phyloP scores from a whole-genome alignment of 306 rosid species.

The Medicago arabica region DNA sequence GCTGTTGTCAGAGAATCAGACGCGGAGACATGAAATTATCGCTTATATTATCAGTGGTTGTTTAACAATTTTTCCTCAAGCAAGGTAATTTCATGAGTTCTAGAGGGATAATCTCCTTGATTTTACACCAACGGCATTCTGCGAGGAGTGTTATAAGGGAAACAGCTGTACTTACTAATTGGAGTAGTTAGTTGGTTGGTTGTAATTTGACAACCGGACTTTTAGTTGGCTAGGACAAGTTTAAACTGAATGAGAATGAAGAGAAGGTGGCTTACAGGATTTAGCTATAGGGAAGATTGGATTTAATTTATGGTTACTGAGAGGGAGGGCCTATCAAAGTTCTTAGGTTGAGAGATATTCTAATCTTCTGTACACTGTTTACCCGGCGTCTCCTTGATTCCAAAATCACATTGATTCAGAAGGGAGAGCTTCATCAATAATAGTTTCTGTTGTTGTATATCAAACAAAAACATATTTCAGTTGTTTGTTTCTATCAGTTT shows the following conservation, averaged over 20 bases:
- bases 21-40: conserved; percentile 38
- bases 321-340: conserved; percentile 5
- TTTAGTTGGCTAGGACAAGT: conserved; percentile 19
- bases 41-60: not conserved
- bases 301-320: conserved; percentile 5
- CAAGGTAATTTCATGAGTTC: conserved; percentile 11
- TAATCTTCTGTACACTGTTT: conserved; percentile 21
- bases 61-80: not conserved
- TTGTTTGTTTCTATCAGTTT: conserved; percentile 15
- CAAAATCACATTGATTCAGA: conserved; percentile 7
- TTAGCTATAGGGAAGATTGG: not conserved
- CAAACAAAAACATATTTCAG: no score
- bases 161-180: conserved; percentile 11
- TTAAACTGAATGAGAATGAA: conserved; percentile 27
- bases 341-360: conserved; percentile 15
- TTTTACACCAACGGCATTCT: not conserved
- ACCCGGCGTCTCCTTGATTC: conserved; percentile 3
- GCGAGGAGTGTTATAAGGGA: conserved; percentile 1
- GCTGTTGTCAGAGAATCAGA: conserved; percentile 37
- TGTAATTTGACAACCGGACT: conserved; percentile 18
- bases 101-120: conserved; percentile 20
- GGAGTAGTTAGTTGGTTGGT: conserved; percentile 9
- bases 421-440: conserved; percentile 4
- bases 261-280: not conserved
- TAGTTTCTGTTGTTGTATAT: not conserved